Conservation (phyloP, 2,329 filamentous ascomycete genomes). For the Lecanicillium sp. region DNA sequence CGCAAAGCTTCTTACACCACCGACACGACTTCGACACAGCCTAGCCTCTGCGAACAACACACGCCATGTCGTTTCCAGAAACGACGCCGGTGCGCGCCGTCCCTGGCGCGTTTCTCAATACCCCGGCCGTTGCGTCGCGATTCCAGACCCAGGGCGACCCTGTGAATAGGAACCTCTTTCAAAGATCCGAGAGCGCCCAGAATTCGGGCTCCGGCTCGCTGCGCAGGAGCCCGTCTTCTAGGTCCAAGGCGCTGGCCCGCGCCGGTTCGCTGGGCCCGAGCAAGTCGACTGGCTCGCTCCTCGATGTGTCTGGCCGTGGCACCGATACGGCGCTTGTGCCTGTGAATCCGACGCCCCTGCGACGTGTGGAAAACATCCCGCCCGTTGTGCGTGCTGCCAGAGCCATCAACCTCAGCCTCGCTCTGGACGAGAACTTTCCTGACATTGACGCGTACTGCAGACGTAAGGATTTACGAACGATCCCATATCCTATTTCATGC, state of each 20-base stretch:
- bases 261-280: neutral
- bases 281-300: constrained; percentile 5
- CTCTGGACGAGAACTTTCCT: constrained; percentile 73
- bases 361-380: constrained; percentile 45
- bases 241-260: constrained; percentile 8
- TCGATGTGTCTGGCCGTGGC: neutral
- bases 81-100: constrained; percentile 65
- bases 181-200: constrained; percentile 20
- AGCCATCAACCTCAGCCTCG: constrained; percentile 75
- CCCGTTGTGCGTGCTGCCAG: constrained; percentile 74
- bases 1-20: too few relatives aligned
- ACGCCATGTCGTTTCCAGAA: constrained; percentile 48
- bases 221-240: constrained; percentile 9
- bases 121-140: constrained; percentile 56
- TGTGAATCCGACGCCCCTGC: constrained; percentile 34
- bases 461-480: constrained; percentile 52
- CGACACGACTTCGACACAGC: neutral
- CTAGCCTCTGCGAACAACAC: neutral
- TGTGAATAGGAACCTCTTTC: constrained; percentile 48
- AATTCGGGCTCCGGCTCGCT: neutral
- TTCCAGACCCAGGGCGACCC: constrained; percentile 39
- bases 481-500: neutral
- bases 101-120: constrained; percentile 71
- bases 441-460: constrained; percentile 85
- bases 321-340: constrained; percentile 24